A percentile compares a stretch with the other conserved stretches of the same genome.
These are phyloP conservation scores for Bjerkandera adusta DNA, from an alignment of 1,284 basidiomycete genomes.

Conservation along the genomic window DNA sequence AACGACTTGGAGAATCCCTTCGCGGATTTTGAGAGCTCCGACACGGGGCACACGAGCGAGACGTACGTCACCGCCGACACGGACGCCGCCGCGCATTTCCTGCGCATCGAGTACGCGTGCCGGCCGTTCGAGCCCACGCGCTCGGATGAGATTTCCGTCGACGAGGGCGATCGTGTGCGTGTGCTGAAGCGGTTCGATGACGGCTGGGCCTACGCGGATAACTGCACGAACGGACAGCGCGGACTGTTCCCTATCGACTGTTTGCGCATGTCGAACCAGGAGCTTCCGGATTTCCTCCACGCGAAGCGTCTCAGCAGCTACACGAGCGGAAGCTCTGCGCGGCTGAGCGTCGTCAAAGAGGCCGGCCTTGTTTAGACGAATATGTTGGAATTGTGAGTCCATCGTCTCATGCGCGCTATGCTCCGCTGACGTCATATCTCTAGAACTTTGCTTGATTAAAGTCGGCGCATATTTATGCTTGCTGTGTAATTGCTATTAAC, in stretches of 20 bases:
- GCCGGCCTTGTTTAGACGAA: too few relatives aligned
- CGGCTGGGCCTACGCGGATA: constrained; percentile 56
- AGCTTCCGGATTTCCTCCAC: constrained; percentile 48
- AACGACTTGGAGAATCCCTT: constrained; percentile 14
- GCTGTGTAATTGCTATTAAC: too few relatives aligned
- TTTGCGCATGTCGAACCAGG: constrained; percentile 44
- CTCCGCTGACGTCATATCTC: too few relatives aligned
- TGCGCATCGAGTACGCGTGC: constrained; percentile 42
- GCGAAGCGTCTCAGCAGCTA: constrained; percentile 47
- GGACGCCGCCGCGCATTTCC: constrained; percentile 31
- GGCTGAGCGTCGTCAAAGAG: too few relatives aligned
- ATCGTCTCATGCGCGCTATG: too few relatives aligned
- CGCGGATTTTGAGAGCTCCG: constrained; percentile 16
- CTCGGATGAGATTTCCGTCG: constrained; percentile 56
- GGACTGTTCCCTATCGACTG: constrained; percentile 64
- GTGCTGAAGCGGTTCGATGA: constrained; percentile 60
- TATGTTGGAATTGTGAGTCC: too few relatives aligned
- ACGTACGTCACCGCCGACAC: constrained; percentile 26
- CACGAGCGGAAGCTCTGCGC: constrained; percentile 1
- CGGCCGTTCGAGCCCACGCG: constrained; percentile 58
- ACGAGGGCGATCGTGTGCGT: constrained; percentile 48
- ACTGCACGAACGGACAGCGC: constrained; percentile 28
- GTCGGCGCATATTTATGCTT: too few relatives aligned
- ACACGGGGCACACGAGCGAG: constrained; percentile 13
- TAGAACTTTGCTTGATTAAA: too few relatives aligned